phyloP scores from a whole-genome alignment of 1,284 basidiomycete species.

The Laetiporus sulphureus region DNA sequence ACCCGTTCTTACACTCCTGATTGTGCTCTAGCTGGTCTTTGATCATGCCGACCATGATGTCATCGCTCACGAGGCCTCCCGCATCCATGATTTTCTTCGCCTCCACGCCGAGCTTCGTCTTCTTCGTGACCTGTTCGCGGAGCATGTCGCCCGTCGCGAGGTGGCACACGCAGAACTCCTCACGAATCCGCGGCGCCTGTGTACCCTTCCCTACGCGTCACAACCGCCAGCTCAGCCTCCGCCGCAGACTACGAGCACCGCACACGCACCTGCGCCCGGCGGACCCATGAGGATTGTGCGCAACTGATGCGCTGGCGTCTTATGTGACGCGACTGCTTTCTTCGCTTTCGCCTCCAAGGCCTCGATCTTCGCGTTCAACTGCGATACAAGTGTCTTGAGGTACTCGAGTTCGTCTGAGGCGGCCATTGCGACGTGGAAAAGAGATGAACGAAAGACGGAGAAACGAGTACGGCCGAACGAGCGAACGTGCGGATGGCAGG shows the following conservation, averaged over 20 bases:
- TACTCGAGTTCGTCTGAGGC: conserved; percentile 75
- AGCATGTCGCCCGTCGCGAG: conserved; percentile 98
- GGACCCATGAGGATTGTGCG: conserved; percentile 93
- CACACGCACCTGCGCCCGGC: conserved; percentile 83
- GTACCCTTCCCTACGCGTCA: conserved; percentile 83
- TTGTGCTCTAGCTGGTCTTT: conserved; percentile 94
- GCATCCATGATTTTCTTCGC: conserved; percentile 99
- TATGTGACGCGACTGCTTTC: conserved; percentile 32
- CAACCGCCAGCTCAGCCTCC: neutral
- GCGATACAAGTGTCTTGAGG: conserved; percentile 80
- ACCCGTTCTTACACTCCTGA: conserved; percentile 91
- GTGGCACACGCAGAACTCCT: conserved; percentile 95
- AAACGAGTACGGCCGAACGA: neutral
- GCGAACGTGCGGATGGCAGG: conserved; percentile 1
- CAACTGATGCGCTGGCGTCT: conserved; percentile 73
- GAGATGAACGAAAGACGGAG: neutral
- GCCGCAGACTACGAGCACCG: neutral
- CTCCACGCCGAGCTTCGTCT: conserved; percentile 84
- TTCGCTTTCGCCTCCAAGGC: conserved; percentile 63
- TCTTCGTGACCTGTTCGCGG: conserved; percentile 85
- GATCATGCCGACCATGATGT: conserved; percentile 98
- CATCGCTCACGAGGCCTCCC: conserved; percentile 90
- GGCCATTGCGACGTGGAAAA: conserved; percentile 37
- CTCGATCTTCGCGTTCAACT: conserved; percentile 78
- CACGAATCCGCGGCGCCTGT: conserved; percentile 90